These are phyloP conservation scores for Vicia faba DNA, from an alignment of 306 rosid genomes.

Conservation along the genomic window DNA sequence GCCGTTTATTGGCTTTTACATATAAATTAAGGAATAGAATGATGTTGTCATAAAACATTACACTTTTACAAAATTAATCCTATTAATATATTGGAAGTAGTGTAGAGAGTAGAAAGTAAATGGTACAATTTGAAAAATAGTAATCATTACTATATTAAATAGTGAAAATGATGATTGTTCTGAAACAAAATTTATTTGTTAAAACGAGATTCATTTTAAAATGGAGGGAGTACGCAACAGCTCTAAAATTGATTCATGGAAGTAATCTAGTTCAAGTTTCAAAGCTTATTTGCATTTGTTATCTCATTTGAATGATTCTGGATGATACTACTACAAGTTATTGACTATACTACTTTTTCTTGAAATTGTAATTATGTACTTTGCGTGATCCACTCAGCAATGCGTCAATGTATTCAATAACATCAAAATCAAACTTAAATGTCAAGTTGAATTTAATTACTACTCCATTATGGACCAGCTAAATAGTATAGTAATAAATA, in stretches of 20 bases:
- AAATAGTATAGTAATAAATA: neutral
- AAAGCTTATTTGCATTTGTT: conserved; percentile 9
- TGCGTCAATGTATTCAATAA: neutral
- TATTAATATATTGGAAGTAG: too few species aligned
- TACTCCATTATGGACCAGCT: neutral
- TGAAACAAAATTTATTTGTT: too few species aligned
- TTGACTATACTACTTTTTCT: conserved; percentile 7
- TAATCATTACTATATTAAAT: too few species aligned
- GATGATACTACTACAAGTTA: neutral
- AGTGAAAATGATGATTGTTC: too few species aligned
- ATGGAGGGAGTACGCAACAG: too few species aligned
- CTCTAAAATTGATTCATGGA: conserved; percentile 10
- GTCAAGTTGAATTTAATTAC: neutral
- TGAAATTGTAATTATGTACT: conserved; percentile 34
- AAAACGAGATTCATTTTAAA: too few species aligned
- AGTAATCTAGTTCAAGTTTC: conserved; percentile 34
- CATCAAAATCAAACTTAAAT: neutral
- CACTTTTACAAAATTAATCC: too few species aligned
- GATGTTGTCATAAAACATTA: too few species aligned
- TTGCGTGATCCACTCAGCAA: conserved; percentile 26
- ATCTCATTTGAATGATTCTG: neutral
- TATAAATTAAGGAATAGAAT: too few species aligned
- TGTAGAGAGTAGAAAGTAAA: too few species aligned
- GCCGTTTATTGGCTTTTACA: too few species aligned
- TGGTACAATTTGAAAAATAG: too few species aligned